phyloP scores from a whole-genome alignment of 2,329 filamentous ascomycete species.

The Paracamarosporium sp. region DNA sequence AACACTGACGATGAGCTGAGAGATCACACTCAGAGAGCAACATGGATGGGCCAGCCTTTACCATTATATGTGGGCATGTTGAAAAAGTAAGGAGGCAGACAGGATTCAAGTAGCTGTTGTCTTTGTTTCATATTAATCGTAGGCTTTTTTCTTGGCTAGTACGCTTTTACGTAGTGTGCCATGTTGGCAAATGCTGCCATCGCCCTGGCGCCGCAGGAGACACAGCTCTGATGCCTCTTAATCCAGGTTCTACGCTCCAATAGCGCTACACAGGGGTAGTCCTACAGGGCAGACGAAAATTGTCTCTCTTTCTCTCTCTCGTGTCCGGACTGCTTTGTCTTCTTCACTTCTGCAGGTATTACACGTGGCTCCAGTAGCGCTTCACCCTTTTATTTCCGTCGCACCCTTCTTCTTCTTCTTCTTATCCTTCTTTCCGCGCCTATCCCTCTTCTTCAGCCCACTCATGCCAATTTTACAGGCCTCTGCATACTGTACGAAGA shows the following conservation, averaged over 20 bases:
- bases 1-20: constrained; percentile 72
- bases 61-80: constrained; percentile 66
- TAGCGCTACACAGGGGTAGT: not conserved
- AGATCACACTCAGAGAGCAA: constrained; percentile 73
- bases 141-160: not conserved
- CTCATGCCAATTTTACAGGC: constrained; percentile 89
- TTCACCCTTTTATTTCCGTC: constrained; percentile 30
- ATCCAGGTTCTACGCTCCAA: not conserved
- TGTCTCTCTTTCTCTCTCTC: not conserved
- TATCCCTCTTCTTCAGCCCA: constrained; percentile 88
- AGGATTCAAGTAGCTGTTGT: too few relatives aligned
- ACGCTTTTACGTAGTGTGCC: not conserved
- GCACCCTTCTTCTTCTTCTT: constrained; percentile 66
- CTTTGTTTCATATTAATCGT: not conserved
- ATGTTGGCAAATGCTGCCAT: not conserved
- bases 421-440: constrained; percentile 82
- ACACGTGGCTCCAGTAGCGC: not conserved
- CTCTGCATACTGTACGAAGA: constrained; percentile 87
- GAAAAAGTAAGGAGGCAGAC: constrained; percentile 32
- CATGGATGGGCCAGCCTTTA: constrained; percentile 74
- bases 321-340: not conserved
- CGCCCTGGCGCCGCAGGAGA: too few relatives aligned
- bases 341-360: not conserved
- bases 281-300: not conserved
- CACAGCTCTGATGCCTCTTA: not conserved